These are phyloP conservation scores for Cordia subcordata DNA, from an alignment of 257 asterid species.

Conservation along the genomic window DNA sequence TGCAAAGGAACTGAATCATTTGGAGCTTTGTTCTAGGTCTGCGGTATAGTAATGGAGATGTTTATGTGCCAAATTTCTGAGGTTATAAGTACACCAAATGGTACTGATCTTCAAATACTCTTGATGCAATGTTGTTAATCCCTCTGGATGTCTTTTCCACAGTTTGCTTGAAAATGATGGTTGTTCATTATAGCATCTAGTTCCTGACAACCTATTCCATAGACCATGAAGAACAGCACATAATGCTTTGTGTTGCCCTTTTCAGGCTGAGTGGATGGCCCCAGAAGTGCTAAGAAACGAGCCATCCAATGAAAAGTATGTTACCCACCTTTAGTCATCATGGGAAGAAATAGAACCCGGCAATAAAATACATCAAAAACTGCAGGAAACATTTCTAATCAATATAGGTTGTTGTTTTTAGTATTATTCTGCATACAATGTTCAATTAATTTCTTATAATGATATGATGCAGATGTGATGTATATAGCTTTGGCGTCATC, in stretches of 20 bases:
- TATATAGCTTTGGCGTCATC: slow-evolving; percentile 82
- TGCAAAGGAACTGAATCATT: no score
- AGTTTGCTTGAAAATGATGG: no score
- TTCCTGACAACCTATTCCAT: no score
- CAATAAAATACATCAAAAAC: neutral
- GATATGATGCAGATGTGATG: slow-evolving; percentile 71
- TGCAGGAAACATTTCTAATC: neutral
- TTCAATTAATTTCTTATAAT: neutral
- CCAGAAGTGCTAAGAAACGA: slow-evolving; percentile 98
- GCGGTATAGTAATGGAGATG: no score
- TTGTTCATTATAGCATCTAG: no score
- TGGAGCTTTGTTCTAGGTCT: no score
- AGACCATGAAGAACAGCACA: neutral
- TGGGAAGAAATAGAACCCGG: neutral
- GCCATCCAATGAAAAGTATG: slow-evolving; percentile 93
- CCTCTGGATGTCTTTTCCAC: no score
- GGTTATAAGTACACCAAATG: no score
- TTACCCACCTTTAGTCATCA: neutral
- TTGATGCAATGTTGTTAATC: no score
- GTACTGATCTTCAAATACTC: no score
- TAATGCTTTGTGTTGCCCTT: slow-evolving; percentile 26
- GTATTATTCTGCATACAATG: neutral
- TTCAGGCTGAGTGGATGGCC: slow-evolving; percentile 99
- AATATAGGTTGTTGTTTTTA: no score
- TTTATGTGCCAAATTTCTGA: no score